Evolutionary conservation across 2,329 filamentous ascomycete species (phyloP), one percentile per base, ranked within the genome.

Genomic region (Cercospora sesami): DNA sequence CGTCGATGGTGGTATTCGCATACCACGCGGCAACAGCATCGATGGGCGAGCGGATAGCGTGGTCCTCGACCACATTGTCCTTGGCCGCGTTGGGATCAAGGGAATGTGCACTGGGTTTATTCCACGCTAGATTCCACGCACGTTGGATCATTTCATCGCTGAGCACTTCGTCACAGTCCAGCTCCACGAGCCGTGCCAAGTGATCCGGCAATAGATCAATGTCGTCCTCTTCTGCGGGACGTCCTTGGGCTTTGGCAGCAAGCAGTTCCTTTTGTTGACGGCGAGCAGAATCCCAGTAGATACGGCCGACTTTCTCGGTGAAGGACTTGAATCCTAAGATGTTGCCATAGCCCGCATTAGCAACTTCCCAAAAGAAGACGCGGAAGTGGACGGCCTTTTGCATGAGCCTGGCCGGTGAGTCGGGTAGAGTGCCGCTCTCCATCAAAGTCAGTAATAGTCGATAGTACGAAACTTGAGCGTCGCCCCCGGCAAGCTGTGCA

Each of bases 21-120:
- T 90, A 95, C 94, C 94, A 97, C 2, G 94, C 92, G 6, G 94
- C 92, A 62, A 97, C 87, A 12, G 93, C 93, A 79, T 97, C 94
- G 72, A 97, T 86, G 0, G 94, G 92, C 18, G 92, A 95, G 63
- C 91, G 88, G 68, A 97, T 91, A 2, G 93, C 90, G 63, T 88
- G 87, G 75, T 97, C 94, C 68, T 95, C 91, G 3, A 95, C 91
- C 0, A 97, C 92, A 5, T 87, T 85, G 76, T 96, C 91, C 85
- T 96, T 91, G 59, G 91, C 88, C 63, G 90, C 88, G 70, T 92
- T 90, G 3, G 85, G 83, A 53, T 84, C 81, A 0, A 89, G 86
- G 31, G 89, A 88, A 74, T 91, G 84, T 1, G 89, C 88, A 0
- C 91, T 94, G 4, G 90, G 88, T 66, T 87, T 86, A 79, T 97